Conservation (phyloP, 345 rosid species). For the Sonneratia alba region DNA sequence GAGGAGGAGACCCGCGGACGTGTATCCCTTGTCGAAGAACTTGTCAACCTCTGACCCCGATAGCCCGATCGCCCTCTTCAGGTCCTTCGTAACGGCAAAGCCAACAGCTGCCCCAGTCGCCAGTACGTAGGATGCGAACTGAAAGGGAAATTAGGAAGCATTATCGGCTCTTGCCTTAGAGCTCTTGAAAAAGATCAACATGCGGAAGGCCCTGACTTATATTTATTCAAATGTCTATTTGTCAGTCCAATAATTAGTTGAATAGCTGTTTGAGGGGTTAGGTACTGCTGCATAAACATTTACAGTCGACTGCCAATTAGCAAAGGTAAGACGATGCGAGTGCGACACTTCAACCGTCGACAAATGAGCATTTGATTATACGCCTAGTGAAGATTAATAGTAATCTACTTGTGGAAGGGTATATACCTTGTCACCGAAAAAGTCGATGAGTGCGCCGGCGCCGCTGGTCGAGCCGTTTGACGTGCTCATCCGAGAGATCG, state of each 20-base stretch:
- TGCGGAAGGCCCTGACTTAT: too few species aligned
- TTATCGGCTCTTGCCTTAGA: too few species aligned
- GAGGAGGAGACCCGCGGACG: slow-evolving; percentile 40
- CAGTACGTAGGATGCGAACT: slow-evolving; percentile 33
- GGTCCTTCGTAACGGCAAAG: slow-evolving; percentile 42
- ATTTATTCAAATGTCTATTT: too few species aligned
- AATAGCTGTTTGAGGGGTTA: too few species aligned
- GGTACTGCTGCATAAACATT: too few species aligned
- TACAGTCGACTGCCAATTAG: too few species aligned
- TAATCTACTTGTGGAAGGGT: not conserved
- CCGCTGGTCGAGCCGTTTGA: slow-evolving; percentile 10
- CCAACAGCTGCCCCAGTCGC: slow-evolving; percentile 52
- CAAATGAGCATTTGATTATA: too few species aligned
- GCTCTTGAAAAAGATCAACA: too few species aligned
- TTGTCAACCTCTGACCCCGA: slow-evolving; percentile 9
- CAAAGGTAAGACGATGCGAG: too few species aligned
- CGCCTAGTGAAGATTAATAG: too few species aligned
- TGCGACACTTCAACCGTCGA: too few species aligned
- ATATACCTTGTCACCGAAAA: slow-evolving; percentile 26
- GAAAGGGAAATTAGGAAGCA: not conserved
- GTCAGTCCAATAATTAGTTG: too few species aligned
- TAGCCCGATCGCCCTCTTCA: slow-evolving; percentile 15
- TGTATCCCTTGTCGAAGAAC: slow-evolving; percentile 41
- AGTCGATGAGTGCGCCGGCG: slow-evolving; percentile 12
- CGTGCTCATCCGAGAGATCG: slow-evolving; percentile 11